Base-by-base conservation (phyloP, 148 eudicot genomes). In the Chenopodium suecicum region DNA sequence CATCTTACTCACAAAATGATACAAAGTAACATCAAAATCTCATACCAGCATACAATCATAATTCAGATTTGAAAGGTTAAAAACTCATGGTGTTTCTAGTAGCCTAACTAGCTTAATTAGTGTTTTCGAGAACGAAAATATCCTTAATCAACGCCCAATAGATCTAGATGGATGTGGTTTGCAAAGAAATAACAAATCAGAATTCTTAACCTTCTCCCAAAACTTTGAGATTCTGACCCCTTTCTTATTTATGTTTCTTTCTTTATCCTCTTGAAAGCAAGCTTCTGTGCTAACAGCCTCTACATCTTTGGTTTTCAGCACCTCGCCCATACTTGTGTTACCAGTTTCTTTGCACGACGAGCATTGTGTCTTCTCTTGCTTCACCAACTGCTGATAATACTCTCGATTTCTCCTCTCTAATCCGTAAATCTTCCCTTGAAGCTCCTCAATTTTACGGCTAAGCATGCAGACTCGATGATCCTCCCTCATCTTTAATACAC, bases 361-460 rank as follows among this genome's bases (percentile, higher is more conserved):
- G 64, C 85, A 73, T 80, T 70, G 46, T 25, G 31, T 9, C 11
- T 81, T 78, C 13, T 44, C 79, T 31, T 32, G 71, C 13, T 82
- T 86, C 73, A 80, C 83, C 73, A 92, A 73, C 79, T 82, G 80
- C 3, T 87, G 86, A 50, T 77, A 81, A 47, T 91, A 91, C 86
- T 91, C 92, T 70, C 85, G 87, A 79, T 92, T 92, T 85, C 86
- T 83, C 90, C 82, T 92, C 90, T 92, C 97, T 75, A 92, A 78
- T 70, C 83, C 88, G 31, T 77, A 82, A 32, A 92, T 88, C 85
- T 90, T 91, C 25, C 88, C 88, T 68, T 91, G 91, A 68, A 92
- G 94, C 82, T 91, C 91, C 85, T 92, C 92, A 54, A 92, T 88
- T 66, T 92, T 91, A 7, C 89, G 82, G 41, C 87, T 84, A 14